phyloP scores from a whole-genome alignment of 768 basidiomycete genomes.

The Psilocybe subaeruginosa region DNA sequence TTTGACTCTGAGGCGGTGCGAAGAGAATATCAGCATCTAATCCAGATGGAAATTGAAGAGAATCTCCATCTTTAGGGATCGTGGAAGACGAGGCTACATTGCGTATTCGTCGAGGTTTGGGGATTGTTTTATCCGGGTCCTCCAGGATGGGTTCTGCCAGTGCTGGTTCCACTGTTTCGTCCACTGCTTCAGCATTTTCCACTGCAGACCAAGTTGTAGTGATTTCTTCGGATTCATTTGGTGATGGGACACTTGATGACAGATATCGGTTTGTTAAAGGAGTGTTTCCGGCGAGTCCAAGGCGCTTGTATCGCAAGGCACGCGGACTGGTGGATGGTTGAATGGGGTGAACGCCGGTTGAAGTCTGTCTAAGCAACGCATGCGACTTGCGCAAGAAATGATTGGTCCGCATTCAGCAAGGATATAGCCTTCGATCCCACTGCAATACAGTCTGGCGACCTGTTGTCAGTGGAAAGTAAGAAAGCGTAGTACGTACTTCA shows the following conservation, averaged over 20 bases:
- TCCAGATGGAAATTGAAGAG: slow-evolving; percentile 55
- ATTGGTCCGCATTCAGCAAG: slow-evolving; percentile 40
- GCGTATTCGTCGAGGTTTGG: slow-evolving; percentile 42
- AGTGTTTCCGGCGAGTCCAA: slow-evolving; percentile 6
- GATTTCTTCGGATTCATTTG: slow-evolving; percentile 18
- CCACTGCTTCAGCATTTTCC: neutral
- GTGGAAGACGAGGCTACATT: slow-evolving; percentile 24
- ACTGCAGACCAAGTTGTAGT: neutral
- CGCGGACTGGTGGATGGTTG: slow-evolving; percentile 17
- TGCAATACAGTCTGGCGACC: neutral
- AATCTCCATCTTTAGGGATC: slow-evolving; percentile 39
- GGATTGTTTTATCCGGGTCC: slow-evolving; percentile 41
- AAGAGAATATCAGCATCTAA: slow-evolving; percentile 62
- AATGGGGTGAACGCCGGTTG: slow-evolving; percentile 17
- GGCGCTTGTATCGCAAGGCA: slow-evolving; percentile 17
- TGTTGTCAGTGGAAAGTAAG: neutral
- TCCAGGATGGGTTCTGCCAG: slow-evolving; percentile 32
- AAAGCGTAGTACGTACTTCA: neutral
- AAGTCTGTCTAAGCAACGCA: slow-evolving; percentile 36
- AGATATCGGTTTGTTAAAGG: slow-evolving; percentile 13
- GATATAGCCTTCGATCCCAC: neutral
- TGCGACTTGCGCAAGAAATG: slow-evolving; percentile 40
- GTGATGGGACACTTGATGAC: slow-evolving; percentile 15
- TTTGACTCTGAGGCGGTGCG: slow-evolving; percentile 48
- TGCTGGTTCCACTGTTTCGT: neutral